These are phyloP conservation scores for Serpula lacrymans DNA, from an alignment of 768 basidiomycete genomes.

Conservation along the genomic window DNA sequence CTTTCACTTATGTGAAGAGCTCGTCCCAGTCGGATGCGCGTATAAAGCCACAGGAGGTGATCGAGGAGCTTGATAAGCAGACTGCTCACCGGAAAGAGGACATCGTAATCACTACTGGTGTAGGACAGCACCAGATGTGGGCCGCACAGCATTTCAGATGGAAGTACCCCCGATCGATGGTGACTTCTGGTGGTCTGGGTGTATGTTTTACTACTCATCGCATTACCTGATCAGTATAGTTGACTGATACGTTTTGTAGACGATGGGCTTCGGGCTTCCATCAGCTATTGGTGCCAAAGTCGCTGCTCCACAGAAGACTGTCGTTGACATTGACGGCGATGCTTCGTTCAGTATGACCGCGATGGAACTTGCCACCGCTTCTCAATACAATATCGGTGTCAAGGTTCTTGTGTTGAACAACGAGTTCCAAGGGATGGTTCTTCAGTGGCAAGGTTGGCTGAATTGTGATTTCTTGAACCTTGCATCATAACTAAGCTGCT, in stretches of 20 bases:
- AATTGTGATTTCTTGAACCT: not conserved
- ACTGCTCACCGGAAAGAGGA: slow-evolving; percentile 80
- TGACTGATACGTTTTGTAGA: slow-evolving; percentile 44
- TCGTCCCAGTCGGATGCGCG: slow-evolving; percentile 46
- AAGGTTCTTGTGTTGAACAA: slow-evolving; percentile 94
- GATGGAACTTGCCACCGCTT: slow-evolving; percentile 96
- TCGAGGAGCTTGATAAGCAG: slow-evolving; percentile 87
- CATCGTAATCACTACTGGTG: slow-evolving; percentile 87
- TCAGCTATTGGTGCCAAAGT: slow-evolving; percentile 96
- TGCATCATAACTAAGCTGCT: slow-evolving; percentile 1
- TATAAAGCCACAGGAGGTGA: slow-evolving; percentile 96
- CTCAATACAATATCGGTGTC: slow-evolving; percentile 89
- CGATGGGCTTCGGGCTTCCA: slow-evolving; percentile 98
- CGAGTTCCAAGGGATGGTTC: slow-evolving; percentile 98
- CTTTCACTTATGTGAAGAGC: slow-evolving; percentile 82
- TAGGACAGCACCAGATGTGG: slow-evolving; percentile 99
- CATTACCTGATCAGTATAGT: slow-evolving; percentile 5
- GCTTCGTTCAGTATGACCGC: slow-evolving; percentile 99
- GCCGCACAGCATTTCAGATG: slow-evolving; percentile 93
- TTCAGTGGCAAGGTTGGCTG: slow-evolving; percentile 92
- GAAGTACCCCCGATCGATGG: slow-evolving; percentile 82
- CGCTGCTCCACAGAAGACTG: slow-evolving; percentile 87
- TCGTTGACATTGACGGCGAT: slow-evolving; percentile 96
- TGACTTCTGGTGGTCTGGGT: slow-evolving; percentile 92
- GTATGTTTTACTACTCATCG: slow-evolving; percentile 44